Percentiles rank a stretch among this genome's conserved stretches.
These are phyloP conservation scores for Colletotrichum magnum DNA, from an alignment of 2,329 filamentous ascomycete genomes.

Conservation along the genomic window DNA sequence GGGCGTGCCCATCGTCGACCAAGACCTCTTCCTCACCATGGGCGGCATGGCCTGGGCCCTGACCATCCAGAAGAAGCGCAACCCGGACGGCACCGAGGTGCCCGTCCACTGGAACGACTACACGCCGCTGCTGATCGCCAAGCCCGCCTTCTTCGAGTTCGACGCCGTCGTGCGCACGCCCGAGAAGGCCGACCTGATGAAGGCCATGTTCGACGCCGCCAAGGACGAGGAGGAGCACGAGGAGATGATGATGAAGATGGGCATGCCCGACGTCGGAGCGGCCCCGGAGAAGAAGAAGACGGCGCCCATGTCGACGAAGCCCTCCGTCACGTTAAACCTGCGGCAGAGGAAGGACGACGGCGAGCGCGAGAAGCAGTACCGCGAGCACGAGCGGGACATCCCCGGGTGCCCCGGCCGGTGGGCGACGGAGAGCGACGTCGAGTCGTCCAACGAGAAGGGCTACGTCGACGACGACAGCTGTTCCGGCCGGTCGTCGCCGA, in stretches of 20 bases:
- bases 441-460: constrained; percentile 40
- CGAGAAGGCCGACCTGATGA: constrained; percentile 45
- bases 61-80: constrained; percentile 50
- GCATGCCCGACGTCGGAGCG: constrained; percentile 35
- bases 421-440: constrained; percentile 37
- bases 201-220: constrained; percentile 53
- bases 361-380: constrained; percentile 35
- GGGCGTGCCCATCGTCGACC: constrained; percentile 58
- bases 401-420: constrained; percentile 39
- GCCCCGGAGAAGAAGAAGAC: constrained; percentile 8
- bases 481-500: constrained; percentile 35
- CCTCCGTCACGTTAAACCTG: constrained; percentile 31
- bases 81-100: constrained; percentile 45
- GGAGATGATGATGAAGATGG: constrained; percentile 43
- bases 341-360: constrained; percentile 35
- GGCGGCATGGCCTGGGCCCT: constrained; percentile 56
- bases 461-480: constrained; percentile 38
- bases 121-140: constrained; percentile 60
- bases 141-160: constrained; percentile 56
- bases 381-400: constrained; percentile 37
- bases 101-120: constrained; percentile 61
- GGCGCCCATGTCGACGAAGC: constrained; percentile 28
- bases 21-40: constrained; percentile 57
- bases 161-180: constrained; percentile 50
- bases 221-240: constrained; percentile 50